Percentiles rank a stretch among this genome's conserved stretches.
Conservation (phyloP, 2,329 filamentous ascomycete species). For the Trichoderma cornu-damae region DNA sequence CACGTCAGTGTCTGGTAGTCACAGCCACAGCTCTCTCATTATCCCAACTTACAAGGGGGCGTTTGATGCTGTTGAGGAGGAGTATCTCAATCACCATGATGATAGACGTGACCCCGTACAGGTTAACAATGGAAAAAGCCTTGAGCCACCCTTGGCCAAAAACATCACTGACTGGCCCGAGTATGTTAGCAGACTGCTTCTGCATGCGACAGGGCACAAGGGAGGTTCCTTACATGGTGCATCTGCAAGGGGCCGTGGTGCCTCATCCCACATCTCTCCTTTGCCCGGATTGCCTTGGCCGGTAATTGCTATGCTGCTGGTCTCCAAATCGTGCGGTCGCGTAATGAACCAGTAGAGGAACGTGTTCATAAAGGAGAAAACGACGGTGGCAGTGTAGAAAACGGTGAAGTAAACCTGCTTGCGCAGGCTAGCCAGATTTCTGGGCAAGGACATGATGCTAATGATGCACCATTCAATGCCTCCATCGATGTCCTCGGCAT, state of each 20-base stretch:
- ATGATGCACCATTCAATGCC: constrained; percentile 36
- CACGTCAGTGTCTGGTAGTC: constrained; percentile 19
- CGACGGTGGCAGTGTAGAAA: constrained; percentile 44
- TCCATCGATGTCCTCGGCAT: constrained; percentile 35
- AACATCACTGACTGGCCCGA: constrained; percentile 41
- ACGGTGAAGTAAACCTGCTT: constrained; percentile 46
- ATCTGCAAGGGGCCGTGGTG: neutral
- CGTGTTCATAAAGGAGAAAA: constrained; percentile 47
- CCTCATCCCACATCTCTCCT: neutral
- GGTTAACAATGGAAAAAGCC: constrained; percentile 42
- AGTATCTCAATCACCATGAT: constrained; percentile 44
- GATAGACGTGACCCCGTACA: constrained; percentile 41
- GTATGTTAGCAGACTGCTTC: constrained; percentile 20
- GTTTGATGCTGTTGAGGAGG: constrained; percentile 50
- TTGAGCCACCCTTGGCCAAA: constrained; percentile 46
- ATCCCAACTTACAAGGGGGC: constrained; percentile 40
- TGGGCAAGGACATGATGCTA: constrained; percentile 42
- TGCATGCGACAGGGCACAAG: neutral
- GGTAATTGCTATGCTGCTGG: neutral
- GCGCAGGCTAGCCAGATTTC: constrained; percentile 36
- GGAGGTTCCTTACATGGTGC: constrained; percentile 8
- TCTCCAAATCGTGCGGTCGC: constrained; percentile 27
- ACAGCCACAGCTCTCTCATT: neutral
- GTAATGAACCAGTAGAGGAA: constrained; percentile 47
- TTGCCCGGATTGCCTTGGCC: neutral